phyloP scores from a whole-genome alignment of 2,329 filamentous ascomycete genomes.

The Ambrosiella xylebori region DNA sequence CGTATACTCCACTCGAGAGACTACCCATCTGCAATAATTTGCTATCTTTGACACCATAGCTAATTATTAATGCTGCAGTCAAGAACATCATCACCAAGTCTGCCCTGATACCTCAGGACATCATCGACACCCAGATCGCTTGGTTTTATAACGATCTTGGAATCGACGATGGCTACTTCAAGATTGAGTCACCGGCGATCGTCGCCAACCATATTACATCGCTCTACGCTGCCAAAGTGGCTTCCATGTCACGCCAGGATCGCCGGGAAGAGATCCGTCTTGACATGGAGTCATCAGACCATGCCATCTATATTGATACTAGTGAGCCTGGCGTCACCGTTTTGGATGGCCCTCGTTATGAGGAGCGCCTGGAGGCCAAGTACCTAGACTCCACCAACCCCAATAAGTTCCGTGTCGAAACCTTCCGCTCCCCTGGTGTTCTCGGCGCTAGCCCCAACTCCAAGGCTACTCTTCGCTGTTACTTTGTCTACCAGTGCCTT shows the following conservation, averaged over 20 bases:
- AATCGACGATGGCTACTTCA: constrained; percentile 97
- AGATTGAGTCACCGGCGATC: constrained; percentile 68
- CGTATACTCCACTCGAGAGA: background rate
- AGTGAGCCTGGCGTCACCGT: constrained; percentile 72
- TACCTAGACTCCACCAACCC: constrained; percentile 70
- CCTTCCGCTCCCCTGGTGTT: constrained; percentile 77
- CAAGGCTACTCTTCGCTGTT: constrained; percentile 79
- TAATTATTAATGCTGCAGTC: constrained; percentile 32
- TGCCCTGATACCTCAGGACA: constrained; percentile 70
- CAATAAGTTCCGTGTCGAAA: constrained; percentile 80
- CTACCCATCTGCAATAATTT: background rate
- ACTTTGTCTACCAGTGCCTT: constrained; percentile 95
- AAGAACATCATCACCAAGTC: constrained; percentile 62
- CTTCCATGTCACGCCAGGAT: constrained; percentile 81
- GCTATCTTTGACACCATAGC: background rate
- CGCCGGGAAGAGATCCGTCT: constrained; percentile 86
- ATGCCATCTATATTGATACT: constrained; percentile 97
- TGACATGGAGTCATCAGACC: constrained; percentile 86
- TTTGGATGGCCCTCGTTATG: constrained; percentile 70
- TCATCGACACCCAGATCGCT: constrained; percentile 68
- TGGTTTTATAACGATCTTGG: constrained; percentile 98
- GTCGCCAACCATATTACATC: constrained; percentile 92
- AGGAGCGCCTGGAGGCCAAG: constrained; percentile 84
- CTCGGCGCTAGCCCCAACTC: constrained; percentile 50
- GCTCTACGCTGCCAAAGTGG: constrained; percentile 90